Conservation (phyloP, 2,329 filamentous ascomycete genomes). For the Talaromyces marneffei region DNA sequence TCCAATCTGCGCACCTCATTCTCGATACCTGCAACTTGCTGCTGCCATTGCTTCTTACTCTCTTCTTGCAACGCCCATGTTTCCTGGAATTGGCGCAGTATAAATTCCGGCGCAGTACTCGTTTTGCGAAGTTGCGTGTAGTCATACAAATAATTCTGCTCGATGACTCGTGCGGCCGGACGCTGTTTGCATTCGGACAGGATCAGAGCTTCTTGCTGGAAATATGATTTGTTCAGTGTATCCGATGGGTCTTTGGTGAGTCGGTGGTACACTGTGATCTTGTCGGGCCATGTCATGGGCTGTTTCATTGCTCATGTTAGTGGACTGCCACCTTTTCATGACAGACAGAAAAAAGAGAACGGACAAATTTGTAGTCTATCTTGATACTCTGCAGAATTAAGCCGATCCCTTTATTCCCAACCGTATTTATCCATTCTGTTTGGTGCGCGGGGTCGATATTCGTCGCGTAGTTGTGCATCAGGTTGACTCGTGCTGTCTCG, state of each 20-base stretch:
- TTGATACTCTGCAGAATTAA: conserved; percentile 75
- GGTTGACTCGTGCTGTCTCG: conserved; percentile 74
- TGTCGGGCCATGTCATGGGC: conserved; percentile 80
- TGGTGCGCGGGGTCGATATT: conserved; percentile 57
- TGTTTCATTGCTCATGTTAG: conserved; percentile 30
- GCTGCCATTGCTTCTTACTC: conserved; percentile 49
- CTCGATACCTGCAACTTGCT: conserved; percentile 53
- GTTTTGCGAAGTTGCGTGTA: conserved; percentile 56
- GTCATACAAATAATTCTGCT: conserved; percentile 77
- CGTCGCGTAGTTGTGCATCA: conserved; percentile 63
- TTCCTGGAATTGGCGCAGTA: conserved; percentile 54
- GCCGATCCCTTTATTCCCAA: conserved; percentile 61
- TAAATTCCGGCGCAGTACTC: conserved; percentile 51
- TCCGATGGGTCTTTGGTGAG: conserved; percentile 51
- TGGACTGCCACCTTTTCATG: neutral
- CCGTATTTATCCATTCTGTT: conserved; percentile 62
- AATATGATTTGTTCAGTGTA: conserved; percentile 25
- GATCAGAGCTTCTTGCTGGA: conserved; percentile 55
- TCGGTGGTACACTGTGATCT: conserved; percentile 77
- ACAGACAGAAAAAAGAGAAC: conserved; percentile 24
- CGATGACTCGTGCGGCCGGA: conserved; percentile 65
- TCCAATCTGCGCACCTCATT: conserved; percentile 59
- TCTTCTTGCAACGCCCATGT: conserved; percentile 59
- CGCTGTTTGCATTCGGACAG: conserved; percentile 70
- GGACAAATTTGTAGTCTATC: conserved; percentile 81